These are phyloP conservation scores for Saccharata proteae DNA, from an alignment of 2,329 filamentous ascomycete species.

Conservation along the genomic window DNA sequence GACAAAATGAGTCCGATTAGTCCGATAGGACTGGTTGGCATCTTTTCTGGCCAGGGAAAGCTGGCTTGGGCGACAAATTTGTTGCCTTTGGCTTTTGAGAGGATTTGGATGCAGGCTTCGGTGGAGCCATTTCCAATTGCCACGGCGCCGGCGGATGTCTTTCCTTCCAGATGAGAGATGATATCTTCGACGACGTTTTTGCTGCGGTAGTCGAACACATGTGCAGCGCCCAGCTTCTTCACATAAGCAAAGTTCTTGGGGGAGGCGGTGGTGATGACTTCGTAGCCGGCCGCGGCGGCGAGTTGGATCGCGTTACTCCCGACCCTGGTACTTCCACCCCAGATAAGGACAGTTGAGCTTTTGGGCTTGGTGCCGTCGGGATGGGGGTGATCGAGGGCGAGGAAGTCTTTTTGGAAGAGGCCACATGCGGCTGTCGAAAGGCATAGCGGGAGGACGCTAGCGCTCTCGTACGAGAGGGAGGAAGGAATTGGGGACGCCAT, in stretches of 20 bases:
- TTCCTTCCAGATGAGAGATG: constrained; percentile 2
- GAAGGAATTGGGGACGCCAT: constrained; percentile 6
- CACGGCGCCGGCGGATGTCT: constrained; percentile 1
- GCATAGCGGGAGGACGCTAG: constrained; percentile 6
- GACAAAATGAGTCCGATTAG: not conserved
- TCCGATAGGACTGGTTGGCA: not conserved
- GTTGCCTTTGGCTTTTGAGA: not conserved
- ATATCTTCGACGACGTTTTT: constrained; percentile 7
- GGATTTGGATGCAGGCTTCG: not conserved
- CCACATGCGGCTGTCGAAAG: constrained; percentile 7
- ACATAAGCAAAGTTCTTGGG: constrained; percentile 33
- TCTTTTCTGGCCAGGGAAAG: not conserved
- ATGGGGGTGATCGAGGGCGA: constrained; percentile 2
- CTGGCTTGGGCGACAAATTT: not conserved
- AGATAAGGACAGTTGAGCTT: constrained; percentile 34
- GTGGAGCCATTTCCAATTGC: not conserved
- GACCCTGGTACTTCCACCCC: constrained; percentile 40
- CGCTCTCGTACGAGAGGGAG: constrained; percentile 5
- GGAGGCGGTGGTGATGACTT: constrained; percentile 33
- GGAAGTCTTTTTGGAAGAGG: constrained; percentile 4
- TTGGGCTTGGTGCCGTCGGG: constrained; percentile 6
- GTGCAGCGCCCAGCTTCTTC: constrained; percentile 26
- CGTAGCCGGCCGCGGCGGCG: constrained; percentile 30
- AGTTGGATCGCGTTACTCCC: constrained; percentile 38
- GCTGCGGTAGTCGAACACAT: constrained; percentile 1